Percentiles rank a stretch among this genome's conserved stretches.
Evolutionary conservation across 768 basidiomycete genomes (phyloP).

Genomic region (Sutorius australiensis): DNA sequence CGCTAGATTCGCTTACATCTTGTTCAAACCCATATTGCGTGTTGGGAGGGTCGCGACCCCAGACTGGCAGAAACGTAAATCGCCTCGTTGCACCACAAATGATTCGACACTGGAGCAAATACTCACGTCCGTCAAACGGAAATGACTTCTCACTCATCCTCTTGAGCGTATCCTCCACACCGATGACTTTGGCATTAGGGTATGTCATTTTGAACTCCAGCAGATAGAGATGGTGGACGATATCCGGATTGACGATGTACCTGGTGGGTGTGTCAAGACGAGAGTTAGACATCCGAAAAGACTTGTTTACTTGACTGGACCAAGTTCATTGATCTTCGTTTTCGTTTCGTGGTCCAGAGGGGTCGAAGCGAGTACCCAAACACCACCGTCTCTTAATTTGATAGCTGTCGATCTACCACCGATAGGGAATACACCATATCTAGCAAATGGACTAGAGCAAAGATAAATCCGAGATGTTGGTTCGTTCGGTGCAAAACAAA

Average conservation of each 20-base stretch:
- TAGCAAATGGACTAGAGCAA: constrained; percentile 55
- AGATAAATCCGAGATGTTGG: constrained; percentile 5
- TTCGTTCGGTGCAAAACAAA: constrained; percentile 23
- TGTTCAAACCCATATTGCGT: constrained; percentile 78
- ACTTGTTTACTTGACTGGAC: constrained; percentile 55
- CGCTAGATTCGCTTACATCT: constrained; percentile 40
- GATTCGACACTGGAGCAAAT: not conserved
- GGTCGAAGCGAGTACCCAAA: constrained; percentile 83
- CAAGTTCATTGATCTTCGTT: constrained; percentile 55
- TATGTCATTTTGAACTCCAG: constrained; percentile 67
- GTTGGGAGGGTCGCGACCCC: constrained; percentile 58
- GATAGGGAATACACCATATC: constrained; percentile 64
- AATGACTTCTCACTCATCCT: constrained; percentile 52
- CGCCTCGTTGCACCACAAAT: not conserved
- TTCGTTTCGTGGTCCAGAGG: constrained; percentile 66
- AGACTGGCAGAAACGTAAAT: constrained; percentile 33
- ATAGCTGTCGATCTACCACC: constrained; percentile 85
- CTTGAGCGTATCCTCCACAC: constrained; percentile 51
- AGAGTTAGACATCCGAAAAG: not conserved
- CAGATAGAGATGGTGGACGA: constrained; percentile 57
- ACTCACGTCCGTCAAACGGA: constrained; percentile 61
- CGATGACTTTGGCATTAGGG: constrained; percentile 67
- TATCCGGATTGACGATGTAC: constrained; percentile 57
- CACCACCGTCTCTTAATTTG: constrained; percentile 58
- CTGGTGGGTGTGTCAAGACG: constrained; percentile 27